Base-by-base conservation (phyloP, 2,329 filamentous ascomycete species). In the Pseudogymnoascus sp. region DNA sequence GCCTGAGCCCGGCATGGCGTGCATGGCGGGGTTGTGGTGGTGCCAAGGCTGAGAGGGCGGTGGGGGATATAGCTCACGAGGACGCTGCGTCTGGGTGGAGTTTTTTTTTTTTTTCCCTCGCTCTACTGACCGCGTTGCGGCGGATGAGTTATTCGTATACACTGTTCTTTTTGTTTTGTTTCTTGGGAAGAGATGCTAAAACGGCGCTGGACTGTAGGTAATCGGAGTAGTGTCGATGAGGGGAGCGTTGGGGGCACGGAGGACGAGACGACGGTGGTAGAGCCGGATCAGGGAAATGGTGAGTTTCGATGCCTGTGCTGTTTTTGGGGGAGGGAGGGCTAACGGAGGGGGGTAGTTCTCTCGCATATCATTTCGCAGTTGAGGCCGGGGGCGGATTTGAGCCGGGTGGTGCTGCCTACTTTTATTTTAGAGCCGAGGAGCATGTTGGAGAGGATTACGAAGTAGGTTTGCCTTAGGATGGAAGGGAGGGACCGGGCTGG, bases 361-460 rank as follows among this genome's bases (percentile, higher is more conserved):
- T 90, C 88, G 65, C 93, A 98, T 78, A 96, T 99, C 77, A 98
- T 99, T 73, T 96, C 93, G 61, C 95, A 99, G 78, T 83, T 99
- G 66, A 89, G 95, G 66, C 95, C 95, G 11, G 95, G 95, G 68
- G 95, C 95, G 71, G 95, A 99, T 75, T 81, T 99, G 70, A 96
- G 92, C 77, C 86, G 93, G 70, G 93, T 99, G 66, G 93, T 95
- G 37, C 82, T 99, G 63, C 95, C 95, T 41, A 99, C 95, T 59
- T 99, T 99, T 75, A 99, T 99, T 72, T 86, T 99, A 70, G 95
- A 99, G 77, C 95, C 95, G 24, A 88, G 93, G 72, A 97, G 93
- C 70, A 99, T 99, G 95, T 81, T 99, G 71, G 95, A 99, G 78
- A 87, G 95, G 70, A 99, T 99, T 75, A 99, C 95, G 72, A 99